Evolutionary conservation across 2,329 filamentous ascomycete species (phyloP), one percentile per base, ranked within the genome.

Genomic region (Cladobotryum mycophilum): DNA sequence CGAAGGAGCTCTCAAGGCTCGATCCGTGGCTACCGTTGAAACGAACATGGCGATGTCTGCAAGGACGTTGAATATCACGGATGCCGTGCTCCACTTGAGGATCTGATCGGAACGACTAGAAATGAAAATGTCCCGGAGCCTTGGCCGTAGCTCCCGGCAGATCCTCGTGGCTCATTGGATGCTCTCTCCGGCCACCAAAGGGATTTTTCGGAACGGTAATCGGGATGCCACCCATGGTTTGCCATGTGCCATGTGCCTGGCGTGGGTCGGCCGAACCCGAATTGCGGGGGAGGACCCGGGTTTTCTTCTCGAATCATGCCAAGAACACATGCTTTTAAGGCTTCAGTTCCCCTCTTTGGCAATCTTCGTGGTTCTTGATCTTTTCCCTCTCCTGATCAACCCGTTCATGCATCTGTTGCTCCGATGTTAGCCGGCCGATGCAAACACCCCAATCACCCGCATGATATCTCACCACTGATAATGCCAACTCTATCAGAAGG

Each of bases 121-220:
- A 49, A 55, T 56, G 41, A 45, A 43, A 49, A 56, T 45, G 48
- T 41, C 46, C 50, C 50, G 51, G 52, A 47, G 47, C 53, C 49
- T 53, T 51, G 49, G 33, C 48, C 51, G 45, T 47, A 52, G 53
- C 40, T 43, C 49, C 45, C 41, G 41, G 47, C 33, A 33, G 40
- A 45, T 47, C 38, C 44, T 49, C 14, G 41, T 33, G 40, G 51
- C 54, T 51, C 49, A 60, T 60, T 58, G 55, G 57, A 49, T 38
- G 51, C 49, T 34, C 25, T 42, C 44, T 47, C 56, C 52, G 52
- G 51, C 55, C 41, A 51, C 52, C 52, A 55, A 60, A 55, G 60
- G 55, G 56, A 58, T 60, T 60, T 62, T 53, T 59, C 58, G 59
- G 59, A 52, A 56, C 47, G 51, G 42, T 41, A 45, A 41, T 49